Conservation (phyloP, 371 early-diverging fungal species). For the Apophysomyces ossiformis region DNA sequence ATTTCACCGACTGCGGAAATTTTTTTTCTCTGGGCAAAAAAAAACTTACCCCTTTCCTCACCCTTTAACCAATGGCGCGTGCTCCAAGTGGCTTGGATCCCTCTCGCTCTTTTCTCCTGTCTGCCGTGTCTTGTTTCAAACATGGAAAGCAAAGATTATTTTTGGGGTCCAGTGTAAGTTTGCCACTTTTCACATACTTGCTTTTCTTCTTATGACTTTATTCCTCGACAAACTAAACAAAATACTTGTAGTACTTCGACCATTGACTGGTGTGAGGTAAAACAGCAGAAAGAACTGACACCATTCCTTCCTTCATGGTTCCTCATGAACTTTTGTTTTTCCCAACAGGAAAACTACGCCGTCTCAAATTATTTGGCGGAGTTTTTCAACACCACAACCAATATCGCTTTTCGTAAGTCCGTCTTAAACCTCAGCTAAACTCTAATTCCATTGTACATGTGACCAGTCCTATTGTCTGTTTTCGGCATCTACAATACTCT, state of each 20-base stretch:
- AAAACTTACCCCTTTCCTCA: constrained; percentile 1
- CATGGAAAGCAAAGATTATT: constrained; percentile 21
- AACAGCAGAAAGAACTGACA: neutral
- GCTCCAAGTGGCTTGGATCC: constrained; percentile 1
- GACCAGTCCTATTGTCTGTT: constrained; percentile 44
- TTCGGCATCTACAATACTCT: constrained; percentile 59
- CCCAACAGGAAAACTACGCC: constrained; percentile 44
- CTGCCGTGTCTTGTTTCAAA: constrained; percentile 11
- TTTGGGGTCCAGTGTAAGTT: constrained; percentile 42
- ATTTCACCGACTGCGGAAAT: neutral
- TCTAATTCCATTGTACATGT: neutral
- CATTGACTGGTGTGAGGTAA: constrained; percentile 56
- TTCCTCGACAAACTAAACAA: neutral
- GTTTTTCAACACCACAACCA: constrained; percentile 75
- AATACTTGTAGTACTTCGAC: constrained; percentile 39
- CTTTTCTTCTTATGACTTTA: neutral
- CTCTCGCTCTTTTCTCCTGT: constrained; percentile 14
- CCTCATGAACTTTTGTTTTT: neutral
- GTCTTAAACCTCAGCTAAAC: neutral
- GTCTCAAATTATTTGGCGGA: constrained; percentile 69
- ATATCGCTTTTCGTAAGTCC: constrained; percentile 56
- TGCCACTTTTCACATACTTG: neutral
- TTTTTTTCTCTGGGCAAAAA: neutral
- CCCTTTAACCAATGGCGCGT: constrained; percentile 5
- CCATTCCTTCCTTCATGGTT: neutral